phyloP scores from a whole-genome alignment of 1,139 yeast species.

The Diutina siamensis region DNA sequence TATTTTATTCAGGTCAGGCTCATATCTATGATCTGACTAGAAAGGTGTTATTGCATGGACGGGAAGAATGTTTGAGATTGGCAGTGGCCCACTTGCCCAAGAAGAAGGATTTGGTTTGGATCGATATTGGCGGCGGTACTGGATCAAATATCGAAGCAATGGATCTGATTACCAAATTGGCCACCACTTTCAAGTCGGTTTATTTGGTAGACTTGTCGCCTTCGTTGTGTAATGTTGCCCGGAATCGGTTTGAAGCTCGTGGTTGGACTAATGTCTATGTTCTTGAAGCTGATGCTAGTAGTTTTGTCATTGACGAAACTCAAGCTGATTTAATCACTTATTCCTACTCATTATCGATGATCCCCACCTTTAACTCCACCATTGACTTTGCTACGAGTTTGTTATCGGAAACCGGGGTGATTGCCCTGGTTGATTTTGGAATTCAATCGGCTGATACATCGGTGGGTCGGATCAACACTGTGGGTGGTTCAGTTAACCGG shows the following conservation, averaged over 20 bases:
- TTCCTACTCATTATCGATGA: slow-evolving; percentile 75
- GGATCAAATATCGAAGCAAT: slow-evolving; percentile 73
- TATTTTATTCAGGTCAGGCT: slow-evolving; percentile 68
- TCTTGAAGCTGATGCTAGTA: slow-evolving; percentile 65
- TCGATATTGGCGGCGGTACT: slow-evolving; percentile 81
- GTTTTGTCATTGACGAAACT: slow-evolving; percentile 39
- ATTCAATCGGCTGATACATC: slow-evolving; percentile 57
- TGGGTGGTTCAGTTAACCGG: slow-evolving; percentile 62
- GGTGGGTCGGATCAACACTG: slow-evolving; percentile 60
- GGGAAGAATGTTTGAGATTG: slow-evolving; percentile 51
- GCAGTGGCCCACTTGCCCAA: slow-evolving; percentile 38
- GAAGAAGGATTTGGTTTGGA: slow-evolving; percentile 50
- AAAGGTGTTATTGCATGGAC: slow-evolving; percentile 52
- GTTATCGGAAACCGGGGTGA: slow-evolving; percentile 44
- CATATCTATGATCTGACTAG: slow-evolving; percentile 65
- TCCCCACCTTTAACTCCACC: slow-evolving; percentile 74
- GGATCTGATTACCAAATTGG: slow-evolving; percentile 42
- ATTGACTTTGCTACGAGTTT: slow-evolving; percentile 52
- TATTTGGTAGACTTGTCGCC: slow-evolving; percentile 70
- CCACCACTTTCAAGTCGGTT: slow-evolving; percentile 46
- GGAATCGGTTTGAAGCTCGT: slow-evolving; percentile 34
- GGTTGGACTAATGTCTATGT: slow-evolving; percentile 46
- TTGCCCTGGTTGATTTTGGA: slow-evolving; percentile 71
- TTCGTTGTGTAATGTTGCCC: slow-evolving; percentile 63
- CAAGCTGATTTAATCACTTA: slow-evolving; percentile 56